These are phyloP conservation scores for Venturia oleaginea DNA, from an alignment of 2,329 filamentous ascomycete species.

Conservation along the genomic window DNA sequence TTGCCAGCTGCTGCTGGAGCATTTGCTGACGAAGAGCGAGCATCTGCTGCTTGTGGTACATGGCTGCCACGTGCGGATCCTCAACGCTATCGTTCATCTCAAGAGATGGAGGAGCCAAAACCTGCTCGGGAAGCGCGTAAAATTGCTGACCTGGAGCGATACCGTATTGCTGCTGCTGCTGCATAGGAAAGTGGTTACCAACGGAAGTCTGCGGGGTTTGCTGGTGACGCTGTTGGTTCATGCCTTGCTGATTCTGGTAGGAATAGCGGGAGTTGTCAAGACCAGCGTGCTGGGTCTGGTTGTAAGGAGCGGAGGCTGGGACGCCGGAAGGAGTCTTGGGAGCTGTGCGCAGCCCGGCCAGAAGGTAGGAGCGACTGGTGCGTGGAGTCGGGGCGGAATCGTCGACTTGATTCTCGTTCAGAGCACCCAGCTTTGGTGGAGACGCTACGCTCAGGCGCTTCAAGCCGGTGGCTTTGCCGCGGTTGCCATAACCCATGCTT, in stretches of 20 bases:
- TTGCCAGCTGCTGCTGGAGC: conserved; percentile 76
- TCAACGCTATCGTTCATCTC: conserved; percentile 57
- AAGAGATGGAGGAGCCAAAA: conserved; percentile 73
- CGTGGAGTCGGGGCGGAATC: conserved; percentile 66
- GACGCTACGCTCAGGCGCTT: conserved; percentile 81
- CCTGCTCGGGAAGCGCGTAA: conserved; percentile 72
- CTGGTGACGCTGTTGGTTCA: conserved; percentile 30
- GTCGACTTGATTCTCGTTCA: conserved; percentile 59
- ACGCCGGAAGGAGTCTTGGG: conserved; percentile 69
- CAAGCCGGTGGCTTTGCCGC: conserved; percentile 74
- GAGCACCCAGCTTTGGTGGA: conserved; percentile 55
- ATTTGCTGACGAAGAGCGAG: conserved; percentile 91
- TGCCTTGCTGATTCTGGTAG: conserved; percentile 25
- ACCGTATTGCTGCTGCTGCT: conserved; percentile 31
- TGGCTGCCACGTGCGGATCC: conserved; percentile 80
- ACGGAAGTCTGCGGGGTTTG: conserved; percentile 50
- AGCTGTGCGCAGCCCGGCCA: conserved; percentile 86
- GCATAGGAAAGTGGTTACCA: conserved; percentile 39
- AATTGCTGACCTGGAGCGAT: conserved; percentile 44
- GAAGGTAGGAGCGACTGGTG: conserved; percentile 87
- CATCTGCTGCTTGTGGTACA: conserved; percentile 85
- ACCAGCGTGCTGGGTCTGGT: conserved; percentile 43
- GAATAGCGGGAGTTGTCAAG: conserved; percentile 41
- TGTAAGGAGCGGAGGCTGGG: conserved; percentile 54
- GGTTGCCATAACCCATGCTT: conserved; percentile 72